phyloP scores from a whole-genome alignment of 768 basidiomycete species.

The Multifurca ochricompacta region DNA sequence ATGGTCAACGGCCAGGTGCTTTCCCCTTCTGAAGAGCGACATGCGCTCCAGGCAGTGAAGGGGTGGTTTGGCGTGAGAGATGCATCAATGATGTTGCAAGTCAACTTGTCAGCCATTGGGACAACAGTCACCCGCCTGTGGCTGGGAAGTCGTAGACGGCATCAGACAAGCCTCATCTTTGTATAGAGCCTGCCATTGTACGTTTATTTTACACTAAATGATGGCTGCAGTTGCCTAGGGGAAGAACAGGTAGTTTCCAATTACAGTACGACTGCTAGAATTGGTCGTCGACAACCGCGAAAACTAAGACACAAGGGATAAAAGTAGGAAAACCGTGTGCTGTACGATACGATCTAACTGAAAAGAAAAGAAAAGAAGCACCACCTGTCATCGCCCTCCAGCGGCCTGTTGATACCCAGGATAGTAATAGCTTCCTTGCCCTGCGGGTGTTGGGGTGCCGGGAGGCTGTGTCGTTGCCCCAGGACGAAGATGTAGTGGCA shows the following conservation, averaged over 20 bases:
- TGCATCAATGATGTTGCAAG: conserved; percentile 22
- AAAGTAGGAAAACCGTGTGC: not conserved
- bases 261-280: conserved; percentile 2
- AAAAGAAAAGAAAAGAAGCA: not conserved
- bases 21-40: conserved; percentile 26
- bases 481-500: conserved; percentile 36
- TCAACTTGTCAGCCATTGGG: conserved; percentile 21
- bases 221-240: too few relatives aligned
- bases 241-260: not conserved
- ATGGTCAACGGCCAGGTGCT: conserved; percentile 23
- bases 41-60: conserved; percentile 25
- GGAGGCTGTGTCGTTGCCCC: conserved; percentile 18
- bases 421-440: conserved; percentile 23
- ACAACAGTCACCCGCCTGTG: conserved; percentile 2
- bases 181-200: too few relatives aligned
- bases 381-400: conserved; percentile 14
- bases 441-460: conserved; percentile 22
- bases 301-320: not conserved
- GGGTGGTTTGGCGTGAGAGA: conserved; percentile 30
- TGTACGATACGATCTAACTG: conserved; percentile 14
- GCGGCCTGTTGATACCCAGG: conserved; percentile 24
- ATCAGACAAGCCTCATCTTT: conserved; percentile 19
- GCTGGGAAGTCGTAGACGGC: conserved; percentile 27
- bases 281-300: not conserved
- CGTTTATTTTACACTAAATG: not conserved